Evolutionary conservation across 1,139 yeast species (phyloP), one percentile per base, ranked within the genome.

Genomic region (Nematodospora anomalae): DNA sequence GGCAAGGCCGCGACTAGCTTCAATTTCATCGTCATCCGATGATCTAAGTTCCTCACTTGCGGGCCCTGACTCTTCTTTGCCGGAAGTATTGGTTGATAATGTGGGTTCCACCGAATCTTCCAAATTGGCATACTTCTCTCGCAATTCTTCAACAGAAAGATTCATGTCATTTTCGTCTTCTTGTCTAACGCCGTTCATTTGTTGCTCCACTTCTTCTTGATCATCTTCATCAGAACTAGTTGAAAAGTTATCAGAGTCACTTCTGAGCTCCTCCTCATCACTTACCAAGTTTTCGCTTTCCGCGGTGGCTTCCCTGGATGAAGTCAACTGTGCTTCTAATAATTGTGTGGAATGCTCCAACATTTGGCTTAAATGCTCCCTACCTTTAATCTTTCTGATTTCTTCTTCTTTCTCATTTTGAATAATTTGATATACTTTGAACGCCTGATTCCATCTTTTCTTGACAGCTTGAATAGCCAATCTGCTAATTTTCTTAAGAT

Each of bases 401-500:
- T 79, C 83, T 45, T 83, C 92, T 42, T 73, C 80, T 46, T 82
- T 83, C 44, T 70, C 71, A 26, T 60, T 62, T 42, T 71, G 76
- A 35, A 74, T 67, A 29, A 64, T 71, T 35, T 70, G 70, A 52
- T 78, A 82, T 0, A 95, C 97, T 54, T 87, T 89, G 45, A 83
- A 86, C 2, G 97, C 98, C 38, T 90, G 74, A 18, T 72, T 67
- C 99, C 99, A 94, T 55, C 95, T 81, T 55, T 83, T 88, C 62
- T 83, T 83, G 7, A 92, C 96, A 25, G 92, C 90, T 47, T 80
- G 83, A 1, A 86, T 82, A 0, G 95, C 87, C 38, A 80, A 72
- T 49, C 89, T 78, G 21, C 97, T 95, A 24, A 90, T 62, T 40
- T 75, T 79, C 40, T 74, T 70, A 43, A 85, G 68, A 42, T 78